These are phyloP conservation scores for Coemansia erecta DNA, from an alignment of 192 early-diverging fungal species.

Conservation along the genomic window DNA sequence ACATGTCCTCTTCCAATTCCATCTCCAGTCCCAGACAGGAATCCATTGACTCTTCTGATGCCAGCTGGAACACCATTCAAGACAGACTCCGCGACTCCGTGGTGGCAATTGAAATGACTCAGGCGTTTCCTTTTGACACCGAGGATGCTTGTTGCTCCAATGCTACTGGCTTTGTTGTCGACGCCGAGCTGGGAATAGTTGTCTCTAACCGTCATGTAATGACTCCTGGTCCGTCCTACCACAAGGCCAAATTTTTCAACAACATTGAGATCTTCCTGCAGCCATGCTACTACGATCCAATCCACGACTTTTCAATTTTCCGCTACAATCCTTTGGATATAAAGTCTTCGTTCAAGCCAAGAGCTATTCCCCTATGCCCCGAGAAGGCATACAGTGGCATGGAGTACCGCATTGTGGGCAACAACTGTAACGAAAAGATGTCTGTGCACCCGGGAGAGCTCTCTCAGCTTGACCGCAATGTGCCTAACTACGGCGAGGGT, in stretches of 20 bases:
- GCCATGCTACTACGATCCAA: conserved; percentile 70
- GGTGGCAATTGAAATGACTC: conserved; percentile 8
- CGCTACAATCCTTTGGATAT: conserved; percentile 69
- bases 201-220: conserved; percentile 76
- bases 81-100: conserved; percentile 14
- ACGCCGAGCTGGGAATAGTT: conserved; percentile 65
- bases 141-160: not conserved
- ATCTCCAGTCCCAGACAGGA: not conserved
- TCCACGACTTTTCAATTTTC: conserved; percentile 82
- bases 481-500: conserved; percentile 56
- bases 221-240: conserved; percentile 62
- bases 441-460: conserved; percentile 72
- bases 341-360: conserved; percentile 18
- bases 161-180: conserved; percentile 75
- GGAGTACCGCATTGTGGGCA: conserved; percentile 71
- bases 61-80: conserved; percentile 29
- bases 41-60: not conserved
- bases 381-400: conserved; percentile 68
- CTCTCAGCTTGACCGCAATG: conserved; percentile 68
- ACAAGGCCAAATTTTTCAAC: conserved; percentile 64
- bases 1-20: not conserved
- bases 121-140: conserved; percentile 7
- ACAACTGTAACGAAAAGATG: conserved; percentile 74
- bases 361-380: conserved; percentile 56
- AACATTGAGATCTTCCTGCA: conserved; percentile 66